Evolutionary conservation across 2,329 filamentous ascomycete genomes (phyloP).

Genomic region (Ophiostoma triangulosporum): DNA sequence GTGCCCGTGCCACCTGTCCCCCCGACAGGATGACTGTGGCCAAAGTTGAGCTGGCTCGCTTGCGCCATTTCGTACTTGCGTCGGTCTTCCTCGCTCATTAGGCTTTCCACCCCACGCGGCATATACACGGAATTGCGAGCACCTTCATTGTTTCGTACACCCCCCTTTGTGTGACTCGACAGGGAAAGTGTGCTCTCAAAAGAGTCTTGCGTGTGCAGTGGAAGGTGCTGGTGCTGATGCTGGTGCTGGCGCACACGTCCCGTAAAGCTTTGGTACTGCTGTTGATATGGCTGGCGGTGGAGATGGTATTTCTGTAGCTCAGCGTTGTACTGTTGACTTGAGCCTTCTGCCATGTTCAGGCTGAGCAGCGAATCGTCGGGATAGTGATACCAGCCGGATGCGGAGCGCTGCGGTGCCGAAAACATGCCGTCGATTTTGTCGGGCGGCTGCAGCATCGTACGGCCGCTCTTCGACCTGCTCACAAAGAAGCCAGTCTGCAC

Average conservation of each 20-base stretch:
- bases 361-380: slow-evolving; percentile 51
- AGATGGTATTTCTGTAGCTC: too few species aligned
- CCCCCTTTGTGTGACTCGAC: slow-evolving; percentile 30
- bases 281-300: not conserved
- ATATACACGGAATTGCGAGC: slow-evolving; percentile 45
- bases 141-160: not conserved
- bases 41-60: slow-evolving; percentile 30
- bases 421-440: slow-evolving; percentile 68
- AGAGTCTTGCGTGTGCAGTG: slow-evolving; percentile 45
- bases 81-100: slow-evolving; percentile 67
- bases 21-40: too few species aligned
- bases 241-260: not conserved
- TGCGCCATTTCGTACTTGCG: slow-evolving; percentile 61
- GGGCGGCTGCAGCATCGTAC: slow-evolving; percentile 50
- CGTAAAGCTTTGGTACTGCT: not conserved
- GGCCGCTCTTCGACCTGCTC: slow-evolving; percentile 32
- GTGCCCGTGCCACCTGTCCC: slow-evolving; percentile 1
- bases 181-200: slow-evolving; percentile 50
- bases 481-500: slow-evolving; percentile 15
- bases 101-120: slow-evolving; percentile 56
- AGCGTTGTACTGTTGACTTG: slow-evolving; percentile 20
- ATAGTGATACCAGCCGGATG: slow-evolving; percentile 57
- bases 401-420: slow-evolving; percentile 52
- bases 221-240: slow-evolving; percentile 21
- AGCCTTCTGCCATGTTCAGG: slow-evolving; percentile 24